These are phyloP conservation scores for Ustilago cynodontis DNA, from an alignment of 1,284 basidiomycete genomes.

Conservation along the genomic window DNA sequence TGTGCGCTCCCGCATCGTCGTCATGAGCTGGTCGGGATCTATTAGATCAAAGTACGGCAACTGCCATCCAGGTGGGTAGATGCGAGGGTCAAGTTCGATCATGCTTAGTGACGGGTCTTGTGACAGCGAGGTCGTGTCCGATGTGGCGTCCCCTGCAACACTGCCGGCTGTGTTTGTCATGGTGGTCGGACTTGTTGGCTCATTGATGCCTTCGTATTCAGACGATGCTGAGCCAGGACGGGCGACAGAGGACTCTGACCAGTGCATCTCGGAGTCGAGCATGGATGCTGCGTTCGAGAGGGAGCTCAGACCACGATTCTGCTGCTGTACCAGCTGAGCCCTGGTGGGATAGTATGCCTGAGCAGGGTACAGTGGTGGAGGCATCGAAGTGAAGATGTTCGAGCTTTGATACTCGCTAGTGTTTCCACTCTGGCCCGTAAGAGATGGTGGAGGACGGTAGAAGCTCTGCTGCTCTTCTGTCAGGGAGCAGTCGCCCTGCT, in stretches of 20 bases:
- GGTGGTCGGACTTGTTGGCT: conserved; percentile 24
- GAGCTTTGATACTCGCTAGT: background rate
- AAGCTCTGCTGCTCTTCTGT: background rate
- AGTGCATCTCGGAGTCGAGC: conserved; percentile 15
- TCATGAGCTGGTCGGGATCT: conserved; percentile 32
- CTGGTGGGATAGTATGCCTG: conserved; percentile 33
- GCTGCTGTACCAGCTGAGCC: conserved; percentile 15
- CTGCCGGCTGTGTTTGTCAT: conserved; percentile 15
- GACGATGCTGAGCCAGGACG: conserved; percentile 10
- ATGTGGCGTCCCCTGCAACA: conserved; percentile 12
- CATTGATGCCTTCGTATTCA: conserved; percentile 8
- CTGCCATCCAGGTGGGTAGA: conserved; percentile 27
- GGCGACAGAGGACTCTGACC: conserved; percentile 14
- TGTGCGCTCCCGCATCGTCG: conserved; percentile 27
- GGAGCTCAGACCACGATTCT: conserved; percentile 20
- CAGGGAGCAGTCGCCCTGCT: background rate
- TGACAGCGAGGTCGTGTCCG: conserved; percentile 10
- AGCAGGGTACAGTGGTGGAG: conserved; percentile 32
- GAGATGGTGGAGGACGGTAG: background rate
- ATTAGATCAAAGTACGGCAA: conserved; percentile 33
- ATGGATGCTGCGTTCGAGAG: conserved; percentile 28
- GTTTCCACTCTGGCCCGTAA: background rate
- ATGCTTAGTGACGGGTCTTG: conserved; percentile 12
- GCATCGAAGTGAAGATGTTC: conserved; percentile 28
- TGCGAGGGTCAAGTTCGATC: conserved; percentile 20